These are phyloP conservation scores for Rhizopogon vinicolor DNA, from an alignment of 768 basidiomycete genomes.

Conservation along the genomic window DNA sequence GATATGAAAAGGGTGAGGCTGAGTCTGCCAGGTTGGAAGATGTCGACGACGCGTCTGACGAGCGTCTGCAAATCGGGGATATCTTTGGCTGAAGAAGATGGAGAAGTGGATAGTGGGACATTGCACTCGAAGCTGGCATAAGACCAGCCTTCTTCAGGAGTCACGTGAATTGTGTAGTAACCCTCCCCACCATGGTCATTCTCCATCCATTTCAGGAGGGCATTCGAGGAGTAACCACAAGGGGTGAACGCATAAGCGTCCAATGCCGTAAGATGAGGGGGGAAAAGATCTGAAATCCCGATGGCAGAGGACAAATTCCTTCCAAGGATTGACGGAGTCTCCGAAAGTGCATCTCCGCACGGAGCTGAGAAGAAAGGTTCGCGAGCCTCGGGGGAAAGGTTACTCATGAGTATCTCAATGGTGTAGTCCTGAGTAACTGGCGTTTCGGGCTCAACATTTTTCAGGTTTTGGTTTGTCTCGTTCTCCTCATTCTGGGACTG, in stretches of 20 bases:
- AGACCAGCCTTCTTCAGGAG: slow-evolving; percentile 96
- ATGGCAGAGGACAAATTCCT: slow-evolving; percentile 57
- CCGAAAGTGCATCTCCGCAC: slow-evolving; percentile 46
- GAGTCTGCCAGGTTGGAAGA: slow-evolving; percentile 87
- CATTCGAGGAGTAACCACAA: slow-evolving; percentile 96
- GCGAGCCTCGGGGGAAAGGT: slow-evolving; percentile 72
- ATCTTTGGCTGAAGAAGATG: slow-evolving; percentile 22
- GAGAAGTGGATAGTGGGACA: slow-evolving; percentile 55
- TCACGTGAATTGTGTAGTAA: slow-evolving; percentile 98
- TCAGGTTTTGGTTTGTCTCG: slow-evolving; percentile 3
- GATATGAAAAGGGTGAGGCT: slow-evolving; percentile 91
- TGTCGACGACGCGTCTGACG: slow-evolving; percentile 82
- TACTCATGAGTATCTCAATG: slow-evolving; percentile 97
- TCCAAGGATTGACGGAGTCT: slow-evolving; percentile 20
- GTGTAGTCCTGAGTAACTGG: slow-evolving; percentile 70
- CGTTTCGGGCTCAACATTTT: slow-evolving; percentile 10
- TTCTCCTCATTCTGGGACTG: slow-evolving; percentile 9
- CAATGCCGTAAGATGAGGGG: slow-evolving; percentile 69
- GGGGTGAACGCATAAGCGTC: slow-evolving; percentile 94
- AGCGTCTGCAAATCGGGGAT: slow-evolving; percentile 79
- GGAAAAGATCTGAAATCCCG: slow-evolving; percentile 82
- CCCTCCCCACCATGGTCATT: slow-evolving; percentile 57
- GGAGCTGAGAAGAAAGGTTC: slow-evolving; percentile 66
- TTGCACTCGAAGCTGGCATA: slow-evolving; percentile 99
- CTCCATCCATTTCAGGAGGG: slow-evolving; percentile 61